A percentile compares a stretch with the other conserved stretches of the same genome.
Conservation (phyloP, 495 filamentous ascomycete genomes). For the Pyrenopolyporus hunteri region DNA sequence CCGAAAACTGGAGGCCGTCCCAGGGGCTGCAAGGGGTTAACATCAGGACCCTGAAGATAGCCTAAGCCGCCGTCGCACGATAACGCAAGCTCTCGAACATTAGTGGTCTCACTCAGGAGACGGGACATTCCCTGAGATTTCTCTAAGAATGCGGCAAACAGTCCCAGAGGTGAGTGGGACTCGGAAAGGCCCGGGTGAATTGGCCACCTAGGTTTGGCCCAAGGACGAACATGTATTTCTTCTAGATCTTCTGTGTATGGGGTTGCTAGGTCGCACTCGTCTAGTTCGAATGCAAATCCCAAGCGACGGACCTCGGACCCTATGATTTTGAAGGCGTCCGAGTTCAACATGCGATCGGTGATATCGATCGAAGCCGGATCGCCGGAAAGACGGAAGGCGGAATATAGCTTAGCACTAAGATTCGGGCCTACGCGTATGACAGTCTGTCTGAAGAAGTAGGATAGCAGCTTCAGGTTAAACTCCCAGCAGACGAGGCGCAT, state of each 20-base stretch:
- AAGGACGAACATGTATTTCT: constrained; percentile 46
- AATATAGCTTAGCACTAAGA: constrained; percentile 51
- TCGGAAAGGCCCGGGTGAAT: constrained; percentile 32
- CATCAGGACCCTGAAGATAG: constrained; percentile 52
- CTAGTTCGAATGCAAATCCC: constrained; percentile 62
- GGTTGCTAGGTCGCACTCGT: constrained; percentile 44
- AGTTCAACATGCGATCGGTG: constrained; percentile 1
- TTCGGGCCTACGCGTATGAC: constrained; percentile 62
- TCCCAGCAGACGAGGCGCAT: constrained; percentile 62
- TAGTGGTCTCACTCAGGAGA: constrained; percentile 51
- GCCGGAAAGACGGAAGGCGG: constrained; percentile 4
- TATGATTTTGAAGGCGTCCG: constrained; percentile 39
- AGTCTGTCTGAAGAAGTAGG: constrained; percentile 51
- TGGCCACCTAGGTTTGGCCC: constrained; percentile 62
- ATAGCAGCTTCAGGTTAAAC: constrained; percentile 33
- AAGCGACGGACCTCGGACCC: constrained; percentile 56
- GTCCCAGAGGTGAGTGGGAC: constrained; percentile 39
- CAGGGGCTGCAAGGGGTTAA: constrained; percentile 12
- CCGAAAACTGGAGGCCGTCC: constrained; percentile 4
- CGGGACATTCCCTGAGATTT: constrained; percentile 56
- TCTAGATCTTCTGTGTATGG: constrained; percentile 26
- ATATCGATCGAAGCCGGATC: background rate
- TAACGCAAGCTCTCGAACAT: constrained; percentile 57
- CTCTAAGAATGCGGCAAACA: constrained; percentile 59
- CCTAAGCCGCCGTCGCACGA: constrained; percentile 63